Evolutionary conservation across 2,329 filamentous ascomycete genomes (phyloP).

Genomic region (Paracorniculantispora psalliotae): DNA sequence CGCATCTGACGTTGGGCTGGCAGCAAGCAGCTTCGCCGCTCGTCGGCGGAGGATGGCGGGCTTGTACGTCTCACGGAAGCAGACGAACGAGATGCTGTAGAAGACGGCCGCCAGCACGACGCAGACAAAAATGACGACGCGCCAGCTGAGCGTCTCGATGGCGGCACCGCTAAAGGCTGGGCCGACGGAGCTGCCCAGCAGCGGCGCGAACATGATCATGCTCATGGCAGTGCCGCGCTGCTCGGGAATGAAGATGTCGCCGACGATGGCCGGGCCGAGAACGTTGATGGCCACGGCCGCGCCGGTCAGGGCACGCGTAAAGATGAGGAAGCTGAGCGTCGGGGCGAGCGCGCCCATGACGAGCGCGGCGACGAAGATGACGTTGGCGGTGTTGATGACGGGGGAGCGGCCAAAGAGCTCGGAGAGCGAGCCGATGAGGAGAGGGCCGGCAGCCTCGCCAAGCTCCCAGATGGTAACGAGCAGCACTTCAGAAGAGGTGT

Average conservation of each 20-base stretch:
- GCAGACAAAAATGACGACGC: conserved; percentile 46
- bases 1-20: not conserved
- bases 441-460: conserved; percentile 57
- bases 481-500: conserved; percentile 48
- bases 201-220: conserved; percentile 50
- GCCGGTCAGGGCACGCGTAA: conserved; percentile 54
- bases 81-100: conserved; percentile 46
- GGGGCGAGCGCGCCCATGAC: conserved; percentile 41
- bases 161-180: conserved; percentile 52
- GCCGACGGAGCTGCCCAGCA: conserved; percentile 53
- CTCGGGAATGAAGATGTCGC: conserved; percentile 56
- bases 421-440: conserved; percentile 57
- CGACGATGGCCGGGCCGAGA: conserved; percentile 58
- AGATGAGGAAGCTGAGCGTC: conserved; percentile 43
- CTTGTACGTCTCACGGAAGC: conserved; percentile 58
- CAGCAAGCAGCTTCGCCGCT: conserved; percentile 24
- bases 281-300: conserved; percentile 60
- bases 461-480: conserved; percentile 69
- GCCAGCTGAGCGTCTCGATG: conserved; percentile 51
- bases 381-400: conserved; percentile 49
- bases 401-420: conserved; percentile 55
- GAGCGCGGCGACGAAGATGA: conserved; percentile 46
- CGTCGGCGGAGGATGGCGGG: conserved; percentile 42
- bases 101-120: conserved; percentile 42
- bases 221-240: conserved; percentile 55